Evolutionary conservation across 331 rosid species (phyloP).

Genomic region (Pyracantha coccinea): DNA sequence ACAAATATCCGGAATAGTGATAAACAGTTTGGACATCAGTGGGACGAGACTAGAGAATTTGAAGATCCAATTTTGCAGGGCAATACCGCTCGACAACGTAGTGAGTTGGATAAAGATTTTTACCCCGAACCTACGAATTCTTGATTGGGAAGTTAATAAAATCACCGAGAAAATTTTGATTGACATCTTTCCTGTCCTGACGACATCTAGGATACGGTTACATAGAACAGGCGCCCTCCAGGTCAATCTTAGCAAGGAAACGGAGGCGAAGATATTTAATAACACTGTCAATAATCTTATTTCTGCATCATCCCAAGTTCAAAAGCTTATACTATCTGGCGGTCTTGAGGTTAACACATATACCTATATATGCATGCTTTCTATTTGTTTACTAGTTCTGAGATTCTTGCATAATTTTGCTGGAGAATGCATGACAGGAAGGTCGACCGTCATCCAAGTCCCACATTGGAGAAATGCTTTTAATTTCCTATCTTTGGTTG

Average conservation of each 20-base stretch:
- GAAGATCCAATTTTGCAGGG: neutral
- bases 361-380: too few species aligned
- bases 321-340: neutral
- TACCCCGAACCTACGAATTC: neutral
- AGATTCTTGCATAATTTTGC: too few species aligned
- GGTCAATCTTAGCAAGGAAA: too few species aligned
- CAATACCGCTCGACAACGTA: neutral
- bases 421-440: too few species aligned
- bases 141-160: neutral
- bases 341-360: neutral
- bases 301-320: neutral
- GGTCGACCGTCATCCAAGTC: too few species aligned
- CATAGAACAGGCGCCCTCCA: too few species aligned
- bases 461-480: too few species aligned
- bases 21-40: neutral
- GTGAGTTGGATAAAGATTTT: neutral
- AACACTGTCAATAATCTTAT: neutral
- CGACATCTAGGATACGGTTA: too few species aligned
- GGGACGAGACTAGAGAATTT: neutral
- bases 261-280: too few species aligned
- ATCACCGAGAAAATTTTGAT: neutral
- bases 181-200: neutral
- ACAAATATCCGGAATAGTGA: neutral
- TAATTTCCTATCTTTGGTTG: too few species aligned
- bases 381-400: too few species aligned